A percentile compares a stretch with the other conserved stretches of the same genome.
These are phyloP conservation scores for Xylaria sp. DNA, from an alignment of 495 filamentous ascomycete species.

Conservation along the genomic window DNA sequence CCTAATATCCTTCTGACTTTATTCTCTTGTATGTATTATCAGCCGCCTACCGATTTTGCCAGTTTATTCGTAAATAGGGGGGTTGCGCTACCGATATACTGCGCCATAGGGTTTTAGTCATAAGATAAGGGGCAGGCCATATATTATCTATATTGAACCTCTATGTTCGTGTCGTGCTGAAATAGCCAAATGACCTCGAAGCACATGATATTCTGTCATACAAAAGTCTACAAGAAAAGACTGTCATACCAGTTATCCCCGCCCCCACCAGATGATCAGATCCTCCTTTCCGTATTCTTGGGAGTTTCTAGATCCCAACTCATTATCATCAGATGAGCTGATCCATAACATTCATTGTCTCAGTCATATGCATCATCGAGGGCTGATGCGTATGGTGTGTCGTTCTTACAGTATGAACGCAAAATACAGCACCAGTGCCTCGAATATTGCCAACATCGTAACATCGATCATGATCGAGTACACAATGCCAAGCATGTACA, in stretches of 20 bases:
- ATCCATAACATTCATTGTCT: constrained; percentile 16
- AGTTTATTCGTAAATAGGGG: too few species aligned
- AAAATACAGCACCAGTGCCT: not conserved
- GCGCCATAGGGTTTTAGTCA: too few species aligned
- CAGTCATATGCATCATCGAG: constrained; percentile 11
- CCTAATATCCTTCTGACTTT: too few species aligned
- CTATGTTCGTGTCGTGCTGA: too few species aligned
- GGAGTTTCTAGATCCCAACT: not conserved
- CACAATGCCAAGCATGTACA: not conserved
- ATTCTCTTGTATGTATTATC: too few species aligned
- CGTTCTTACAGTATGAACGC: not conserved
- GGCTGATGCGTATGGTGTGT: not conserved
- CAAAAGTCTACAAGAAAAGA: constrained; percentile 10
- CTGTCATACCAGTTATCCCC: constrained; percentile 5
- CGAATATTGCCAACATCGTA: not conserved
- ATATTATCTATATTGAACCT: not conserved
- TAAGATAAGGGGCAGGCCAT: too few species aligned
- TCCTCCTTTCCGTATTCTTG: not conserved
- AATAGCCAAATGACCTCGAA: not conserved
- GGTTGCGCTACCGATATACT: too few species aligned
- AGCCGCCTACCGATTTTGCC: too few species aligned
- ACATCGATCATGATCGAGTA: constrained; percentile 1
- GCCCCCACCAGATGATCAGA: not conserved
- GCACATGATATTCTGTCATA: constrained; percentile 1
- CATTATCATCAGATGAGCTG: not conserved